These are phyloP conservation scores for Aegilops tauschii DNA, from an alignment of 176 grass and related monocot genomes.

Conservation along the genomic window DNA sequence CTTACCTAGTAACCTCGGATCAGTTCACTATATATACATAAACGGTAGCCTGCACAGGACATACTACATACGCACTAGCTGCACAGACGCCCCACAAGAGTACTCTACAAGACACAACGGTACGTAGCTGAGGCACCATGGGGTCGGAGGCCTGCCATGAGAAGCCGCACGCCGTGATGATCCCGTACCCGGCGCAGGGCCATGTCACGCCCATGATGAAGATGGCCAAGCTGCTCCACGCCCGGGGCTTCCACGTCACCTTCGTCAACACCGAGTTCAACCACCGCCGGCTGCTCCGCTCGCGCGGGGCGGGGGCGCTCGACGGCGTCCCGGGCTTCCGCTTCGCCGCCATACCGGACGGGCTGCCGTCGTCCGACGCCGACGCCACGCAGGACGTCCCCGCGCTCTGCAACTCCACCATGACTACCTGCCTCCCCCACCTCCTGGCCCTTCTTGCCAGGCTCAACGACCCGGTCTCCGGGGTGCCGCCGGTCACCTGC, in stretches of 20 bases:
- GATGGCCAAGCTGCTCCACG: constrained; percentile 63
- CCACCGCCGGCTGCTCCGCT: constrained; percentile 34
- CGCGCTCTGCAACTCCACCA: constrained; percentile 38
- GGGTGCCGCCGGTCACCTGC: constrained; percentile 41
- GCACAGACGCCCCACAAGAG: no score
- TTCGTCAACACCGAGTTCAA: constrained; percentile 61
- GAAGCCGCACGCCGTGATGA: background rate
- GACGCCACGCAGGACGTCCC: constrained; percentile 60
- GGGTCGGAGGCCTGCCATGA: no score
- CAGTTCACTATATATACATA: no score
- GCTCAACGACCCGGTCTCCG: constrained; percentile 13
- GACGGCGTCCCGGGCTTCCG: constrained; percentile 38
- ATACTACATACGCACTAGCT: no score
- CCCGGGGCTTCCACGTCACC: constrained; percentile 59
- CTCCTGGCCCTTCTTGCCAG: constrained; percentile 38
- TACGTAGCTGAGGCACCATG: no score
- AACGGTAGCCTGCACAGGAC: no score
- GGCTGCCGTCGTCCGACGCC: constrained; percentile 42
- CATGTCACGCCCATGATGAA: constrained; percentile 60
- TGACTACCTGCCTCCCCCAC: constrained; percentile 38
- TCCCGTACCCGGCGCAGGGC: constrained; percentile 56
- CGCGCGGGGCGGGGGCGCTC: constrained; percentile 30
- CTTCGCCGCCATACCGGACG: constrained; percentile 52
- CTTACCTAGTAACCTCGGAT: no score
- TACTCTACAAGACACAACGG: no score